These are phyloP conservation scores for Pyracantha coccinea DNA, from an alignment of 331 rosid genomes.

Conservation along the genomic window DNA sequence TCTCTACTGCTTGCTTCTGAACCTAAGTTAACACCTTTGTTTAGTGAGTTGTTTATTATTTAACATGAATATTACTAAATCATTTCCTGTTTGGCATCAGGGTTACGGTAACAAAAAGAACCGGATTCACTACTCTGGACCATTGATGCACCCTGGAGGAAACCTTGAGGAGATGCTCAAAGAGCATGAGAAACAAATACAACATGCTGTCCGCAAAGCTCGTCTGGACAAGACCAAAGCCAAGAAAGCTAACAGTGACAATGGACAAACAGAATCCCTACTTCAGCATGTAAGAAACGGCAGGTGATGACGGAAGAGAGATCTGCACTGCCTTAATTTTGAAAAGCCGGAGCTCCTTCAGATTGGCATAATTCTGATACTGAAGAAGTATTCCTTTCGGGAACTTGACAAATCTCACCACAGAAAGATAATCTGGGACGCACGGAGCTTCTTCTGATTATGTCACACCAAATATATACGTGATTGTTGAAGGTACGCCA, in stretches of 20 bases:
- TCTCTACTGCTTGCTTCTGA: background rate
- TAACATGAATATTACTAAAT: background rate
- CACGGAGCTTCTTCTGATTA: constrained; percentile 16
- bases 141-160: constrained; percentile 53
- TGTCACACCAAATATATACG: constrained; percentile 2
- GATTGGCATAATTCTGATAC: background rate
- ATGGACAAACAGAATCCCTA: constrained; percentile 45
- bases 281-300: constrained; percentile 31
- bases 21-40: background rate
- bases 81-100: constrained; percentile 29
- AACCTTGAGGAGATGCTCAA: constrained; percentile 72
- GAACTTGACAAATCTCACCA: constrained; percentile 11
- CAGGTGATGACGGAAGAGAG: constrained; percentile 20
- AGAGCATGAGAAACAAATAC: constrained; percentile 78
- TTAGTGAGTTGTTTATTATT: background rate
- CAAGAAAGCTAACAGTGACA: constrained; percentile 24
- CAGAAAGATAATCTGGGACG: background rate
- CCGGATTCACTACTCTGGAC: constrained; percentile 67
- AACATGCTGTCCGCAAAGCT: constrained; percentile 68
- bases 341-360: constrained; percentile 13
- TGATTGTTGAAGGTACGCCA: constrained; percentile 14
- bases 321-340: background rate
- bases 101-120: constrained; percentile 35
- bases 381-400: constrained; percentile 1
- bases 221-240: constrained; percentile 43